Percentiles rank a stretch among this genome's conserved stretches.
Conservation (phyloP, 352 stramenopile species). For the Pythium vanterpoolii region DNA sequence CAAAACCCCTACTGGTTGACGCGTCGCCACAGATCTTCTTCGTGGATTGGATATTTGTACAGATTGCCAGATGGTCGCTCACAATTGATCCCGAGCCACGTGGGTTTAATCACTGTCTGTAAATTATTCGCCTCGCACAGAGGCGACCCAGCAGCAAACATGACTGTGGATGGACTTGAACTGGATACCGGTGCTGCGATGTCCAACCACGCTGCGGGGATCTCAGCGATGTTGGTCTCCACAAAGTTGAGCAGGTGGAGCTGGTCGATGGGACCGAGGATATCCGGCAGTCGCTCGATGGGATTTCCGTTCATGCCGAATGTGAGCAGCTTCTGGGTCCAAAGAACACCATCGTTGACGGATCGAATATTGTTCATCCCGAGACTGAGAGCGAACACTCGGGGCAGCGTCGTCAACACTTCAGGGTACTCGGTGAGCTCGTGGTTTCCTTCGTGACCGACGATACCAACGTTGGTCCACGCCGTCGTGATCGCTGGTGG, state of each 20-base stretch:
- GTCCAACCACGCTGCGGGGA: background rate
- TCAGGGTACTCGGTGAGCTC: background rate
- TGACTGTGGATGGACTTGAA: background rate
- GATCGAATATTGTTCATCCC: background rate
- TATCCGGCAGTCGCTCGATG: background rate
- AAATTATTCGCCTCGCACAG: background rate
- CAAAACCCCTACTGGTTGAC: background rate
- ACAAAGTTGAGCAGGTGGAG: background rate
- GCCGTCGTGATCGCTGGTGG: background rate
- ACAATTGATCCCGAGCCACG: background rate
- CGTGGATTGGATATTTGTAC: background rate
- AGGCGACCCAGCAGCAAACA: background rate
- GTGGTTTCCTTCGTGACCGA: background rate
- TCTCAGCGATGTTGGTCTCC: background rate
- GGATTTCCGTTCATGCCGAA: background rate
- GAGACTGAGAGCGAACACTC: background rate
- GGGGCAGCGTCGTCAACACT: background rate
- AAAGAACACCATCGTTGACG: background rate
- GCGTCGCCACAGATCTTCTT: background rate
- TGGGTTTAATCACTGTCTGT: background rate
- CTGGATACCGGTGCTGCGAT: background rate
- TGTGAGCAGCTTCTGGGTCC: background rate
- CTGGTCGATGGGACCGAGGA: background rate
- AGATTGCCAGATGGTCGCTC: background rate
- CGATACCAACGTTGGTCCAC: background rate